phyloP scores from a whole-genome alignment of 768 basidiomycete genomes.

The Phylloporus rhodoxanthus region DNA sequence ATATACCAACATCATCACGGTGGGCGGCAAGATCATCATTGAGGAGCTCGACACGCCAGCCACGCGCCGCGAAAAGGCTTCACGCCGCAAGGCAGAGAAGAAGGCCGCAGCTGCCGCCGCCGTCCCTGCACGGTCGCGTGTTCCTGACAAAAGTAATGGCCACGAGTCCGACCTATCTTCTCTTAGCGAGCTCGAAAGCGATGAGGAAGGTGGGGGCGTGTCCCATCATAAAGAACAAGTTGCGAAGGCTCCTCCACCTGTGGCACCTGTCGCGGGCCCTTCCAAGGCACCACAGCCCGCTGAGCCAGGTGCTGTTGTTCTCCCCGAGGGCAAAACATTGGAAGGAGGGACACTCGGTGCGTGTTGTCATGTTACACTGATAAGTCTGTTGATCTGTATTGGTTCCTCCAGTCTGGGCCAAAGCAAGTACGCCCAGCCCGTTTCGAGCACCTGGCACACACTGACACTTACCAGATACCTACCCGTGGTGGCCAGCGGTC shows the following conservation, averaged over 20 bases:
- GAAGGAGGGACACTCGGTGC: constrained; percentile 63
- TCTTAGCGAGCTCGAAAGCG: constrained; percentile 40
- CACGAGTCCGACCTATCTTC: constrained; percentile 42
- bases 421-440: constrained; percentile 45
- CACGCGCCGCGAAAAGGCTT: constrained; percentile 54
- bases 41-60: constrained; percentile 71
- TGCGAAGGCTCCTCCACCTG: background rate
- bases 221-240: constrained; percentile 4
- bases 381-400: background rate
- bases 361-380: constrained; percentile 12
- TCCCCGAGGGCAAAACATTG: constrained; percentile 34
- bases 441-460: background rate
- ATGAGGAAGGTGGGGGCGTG: constrained; percentile 14
- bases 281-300: constrained; percentile 5
- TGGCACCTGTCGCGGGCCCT: constrained; percentile 7
- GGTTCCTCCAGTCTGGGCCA: constrained; percentile 68
- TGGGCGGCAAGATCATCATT: constrained; percentile 54
- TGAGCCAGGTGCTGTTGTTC: constrained; percentile 30
- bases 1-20: constrained; percentile 27
- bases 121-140: constrained; percentile 12
- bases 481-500: constrained; percentile 86
- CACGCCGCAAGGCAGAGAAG: constrained; percentile 40
- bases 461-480: constrained; percentile 48
- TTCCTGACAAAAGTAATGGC: constrained; percentile 9
- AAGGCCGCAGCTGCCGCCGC: constrained; percentile 11